A percentile compares a stretch with the other conserved stretches of the same genome.
These are phyloP conservation scores for Hypocreales sp. DNA, from an alignment of 2,329 filamentous ascomycete species.

Conservation along the genomic window DNA sequence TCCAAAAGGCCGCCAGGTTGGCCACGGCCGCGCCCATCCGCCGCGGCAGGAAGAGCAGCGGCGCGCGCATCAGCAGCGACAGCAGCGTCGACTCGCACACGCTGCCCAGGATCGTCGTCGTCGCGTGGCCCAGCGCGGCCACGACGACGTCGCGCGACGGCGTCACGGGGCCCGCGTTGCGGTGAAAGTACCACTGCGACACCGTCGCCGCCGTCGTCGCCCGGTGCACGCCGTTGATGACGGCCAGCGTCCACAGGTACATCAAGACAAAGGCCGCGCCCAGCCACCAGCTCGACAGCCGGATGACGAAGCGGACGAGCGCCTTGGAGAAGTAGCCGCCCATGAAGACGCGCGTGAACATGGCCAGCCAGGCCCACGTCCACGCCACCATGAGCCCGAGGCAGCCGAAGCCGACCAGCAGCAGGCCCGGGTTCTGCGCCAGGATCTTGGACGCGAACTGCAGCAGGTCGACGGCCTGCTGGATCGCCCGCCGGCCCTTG, in stretches of 20 bases:
- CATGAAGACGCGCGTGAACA: slow-evolving; percentile 92
- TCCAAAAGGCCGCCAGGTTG: slow-evolving; percentile 60
- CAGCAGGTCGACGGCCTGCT: slow-evolving; percentile 72
- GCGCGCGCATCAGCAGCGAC: slow-evolving; percentile 65
- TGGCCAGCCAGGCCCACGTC: slow-evolving; percentile 92
- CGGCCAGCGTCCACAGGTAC: slow-evolving; percentile 86
- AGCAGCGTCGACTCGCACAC: slow-evolving; percentile 80
- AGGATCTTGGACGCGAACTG: slow-evolving; percentile 87
- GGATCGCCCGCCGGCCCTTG: slow-evolving; percentile 64
- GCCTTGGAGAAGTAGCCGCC: slow-evolving; percentile 65
- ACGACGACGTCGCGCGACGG: slow-evolving; percentile 68
- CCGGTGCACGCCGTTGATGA: slow-evolving; percentile 78
- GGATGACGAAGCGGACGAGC: slow-evolving; percentile 58
- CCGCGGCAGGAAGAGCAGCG: slow-evolving; percentile 68
- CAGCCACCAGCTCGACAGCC: slow-evolving; percentile 85
- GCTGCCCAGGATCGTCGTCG: slow-evolving; percentile 79
- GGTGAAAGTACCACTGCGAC: slow-evolving; percentile 98
- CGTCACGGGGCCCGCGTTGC: slow-evolving; percentile 62
- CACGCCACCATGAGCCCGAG: slow-evolving; percentile 64
- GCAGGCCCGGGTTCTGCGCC: slow-evolving; percentile 65
- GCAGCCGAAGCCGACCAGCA: slow-evolving; percentile 69
- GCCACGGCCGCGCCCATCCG: slow-evolving; percentile 50
- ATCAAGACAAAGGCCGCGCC: slow-evolving; percentile 84
- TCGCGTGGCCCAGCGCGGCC: slow-evolving; percentile 68
- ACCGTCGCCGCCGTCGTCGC: slow-evolving; percentile 88